phyloP scores from a whole-genome alignment of 202 grass and related monocot species.

The Panicum virgatum region DNA sequence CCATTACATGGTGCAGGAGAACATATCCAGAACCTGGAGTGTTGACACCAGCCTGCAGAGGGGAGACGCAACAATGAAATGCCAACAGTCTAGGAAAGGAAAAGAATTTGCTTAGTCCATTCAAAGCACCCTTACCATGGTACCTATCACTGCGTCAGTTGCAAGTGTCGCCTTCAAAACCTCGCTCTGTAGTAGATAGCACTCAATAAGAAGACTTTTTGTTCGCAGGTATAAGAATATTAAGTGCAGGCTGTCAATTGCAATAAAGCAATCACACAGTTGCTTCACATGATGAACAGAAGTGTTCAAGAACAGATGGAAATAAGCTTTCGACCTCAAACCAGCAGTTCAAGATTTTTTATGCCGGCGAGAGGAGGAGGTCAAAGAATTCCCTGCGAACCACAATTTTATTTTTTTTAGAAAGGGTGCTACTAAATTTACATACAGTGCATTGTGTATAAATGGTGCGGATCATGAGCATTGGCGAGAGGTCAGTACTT shows the following conservation, averaged over 20 bases:
- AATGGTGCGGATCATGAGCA: not conserved
- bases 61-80: slow-evolving; percentile 30
- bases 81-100: slow-evolving; percentile 8
- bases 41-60: slow-evolving; percentile 71
- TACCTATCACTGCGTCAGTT: slow-evolving; percentile 90
- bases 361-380: slow-evolving; percentile 86
- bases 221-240: slow-evolving; percentile 27
- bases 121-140: slow-evolving; percentile 62
- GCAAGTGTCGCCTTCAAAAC: slow-evolving; percentile 97
- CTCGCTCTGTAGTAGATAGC: slow-evolving; percentile 62
- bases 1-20: slow-evolving; percentile 96
- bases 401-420: not conserved
- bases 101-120: slow-evolving; percentile 9
- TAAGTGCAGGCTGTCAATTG: not conserved
- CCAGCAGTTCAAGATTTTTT: slow-evolving; percentile 94
- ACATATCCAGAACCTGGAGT: slow-evolving; percentile 98
- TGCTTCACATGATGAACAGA: slow-evolving; percentile 15
- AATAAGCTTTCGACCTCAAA: slow-evolving; percentile 71
- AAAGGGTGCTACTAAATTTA: slow-evolving; percentile 7
- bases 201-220: slow-evolving; percentile 26
- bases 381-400: slow-evolving; percentile 79
- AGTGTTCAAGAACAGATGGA: slow-evolving; percentile 26
- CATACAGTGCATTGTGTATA: not conserved
- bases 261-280: slow-evolving; percentile 16
- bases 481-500: not conserved